Base-by-base conservation (phyloP, 352 stramenopile species). In the Pythium rishiriense region DNA sequence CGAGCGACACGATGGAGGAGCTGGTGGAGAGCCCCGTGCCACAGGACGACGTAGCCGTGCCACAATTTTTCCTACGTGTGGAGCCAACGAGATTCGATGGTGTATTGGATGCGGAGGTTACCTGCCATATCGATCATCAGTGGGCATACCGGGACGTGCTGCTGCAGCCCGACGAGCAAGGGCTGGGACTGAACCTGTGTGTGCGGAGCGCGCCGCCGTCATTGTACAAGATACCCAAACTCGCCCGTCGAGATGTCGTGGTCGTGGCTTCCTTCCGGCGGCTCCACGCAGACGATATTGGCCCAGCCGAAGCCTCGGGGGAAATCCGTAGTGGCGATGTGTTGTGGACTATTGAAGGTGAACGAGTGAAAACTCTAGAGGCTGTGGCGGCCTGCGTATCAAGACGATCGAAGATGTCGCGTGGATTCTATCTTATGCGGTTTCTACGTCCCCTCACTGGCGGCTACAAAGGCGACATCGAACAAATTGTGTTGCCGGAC, bases 211-310 rank as follows among this genome's bases (percentile, higher is more conserved):
- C 19, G 7, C 25, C 61, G 8, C 37, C 2, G 19, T 12, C 37
- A 6, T 17, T 43, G 37, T 17, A 17, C 8, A 17, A 7, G 37
- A 17, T 17, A 17, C 14, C 19, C 11, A 43, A 19, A 43, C 37
- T n/a, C n/a, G n/a, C n/a, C n/a, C n/a, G 11, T 6, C 37, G 37
- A 43, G 37, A 43, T 17, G 37, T 43, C 37, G 28, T 66, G 5
- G 31, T 79, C 4, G 56, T 87, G n/a, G 69, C 77, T 22, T 87
- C 75, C 1, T 90, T 90, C 43, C 75, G 81, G 8, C 72, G 77
- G 19, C 28, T 79, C 10, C 66, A 76, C 37, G 26, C 24, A 0
- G 8, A 54, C 1, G 81, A 88, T 47, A 35, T 81, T 15, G 81
- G 79, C 7, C 81, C 81, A 8, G 81, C 81, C 0, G 81, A 90